Evolutionary conservation across 2,329 filamentous ascomycete genomes (phyloP), one percentile per base, ranked within the genome.

Genomic region (Biscogniauxia mediterranea): DNA sequence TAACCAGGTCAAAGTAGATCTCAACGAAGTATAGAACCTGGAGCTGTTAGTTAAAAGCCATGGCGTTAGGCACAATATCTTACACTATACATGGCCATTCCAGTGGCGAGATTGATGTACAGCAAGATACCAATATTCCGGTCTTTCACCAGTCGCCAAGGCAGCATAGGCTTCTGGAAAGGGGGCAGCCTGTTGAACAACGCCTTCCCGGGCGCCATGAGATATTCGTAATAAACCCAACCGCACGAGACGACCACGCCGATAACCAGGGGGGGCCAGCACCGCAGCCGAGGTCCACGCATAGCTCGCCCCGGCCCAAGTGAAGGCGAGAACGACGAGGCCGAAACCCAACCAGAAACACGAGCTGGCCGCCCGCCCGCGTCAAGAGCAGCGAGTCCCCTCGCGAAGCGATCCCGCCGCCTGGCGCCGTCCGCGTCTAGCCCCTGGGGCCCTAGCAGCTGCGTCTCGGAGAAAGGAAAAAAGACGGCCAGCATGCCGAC

Each of bases 1-100:
- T 72, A 3, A 89, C 87, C 17, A 89, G 75, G 1, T 84, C 83
- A 71, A 90, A 90, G 72, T 89, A 91, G 19, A 90, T 81, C 17
- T 84, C 85, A 66, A 88, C 84, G 66, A 90, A 91, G 72, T 90
- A 91, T 65, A 90, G 84, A 0, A 87, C 83, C 75, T 75, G 32
- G 28, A 56, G 6, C 26, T 46, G 23, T 42, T 26, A 20, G 56
- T 23, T 51, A 61, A 46, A 61, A 46, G 13, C 81, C 70, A 81
- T 65, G 80, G 73, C 0, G 75, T 69, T 69, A 53, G 32, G 26
- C 17, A 6, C 15, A 32, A 21, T n/a, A 23, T 2, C 26, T 73
- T 61, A 81, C 77, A 23, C 79, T 75, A 64, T 78, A 83, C 78
- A 80, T 81, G 57, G 77, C 80, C 66, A 85, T 82, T 3, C 88